Base-by-base conservation (phyloP, 305 asterid species). In the Fraxinus xanthoxyloides region DNA sequence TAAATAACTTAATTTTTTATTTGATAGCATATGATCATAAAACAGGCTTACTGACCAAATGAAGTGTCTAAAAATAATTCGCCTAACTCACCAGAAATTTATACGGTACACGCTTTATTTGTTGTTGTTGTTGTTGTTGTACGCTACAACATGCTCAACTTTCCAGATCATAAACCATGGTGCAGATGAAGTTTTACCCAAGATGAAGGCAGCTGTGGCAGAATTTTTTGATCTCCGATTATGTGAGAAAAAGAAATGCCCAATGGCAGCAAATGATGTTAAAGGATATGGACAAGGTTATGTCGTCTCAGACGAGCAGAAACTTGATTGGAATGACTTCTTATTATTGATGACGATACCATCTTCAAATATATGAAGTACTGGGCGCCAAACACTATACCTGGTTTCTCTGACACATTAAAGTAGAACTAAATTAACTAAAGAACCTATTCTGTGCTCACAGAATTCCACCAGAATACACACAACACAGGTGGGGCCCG, bases 211-310 rank as follows among this genome's bases (percentile, higher is more conserved):
- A 34, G 83, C 84, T 4, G 79, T 82, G 21, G 82, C 67, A 26
- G 51, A 51, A 1, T 90, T 90, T 77, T 88, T n/a, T n/a, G 86
- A 89, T 40, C 87, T 87, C 7, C 92, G 91, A 30, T 82, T 89
- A 78, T 74, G n/a, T 1, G 90, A 87, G 48, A 90, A 90, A 88
- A 85, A 80, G 81, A 89, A 86, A 51, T 82, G 81, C 51, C 86
- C 91, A 8, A 85, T 86, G 89, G 85, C 88, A 10, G 26, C 80
- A 72, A 84, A 86, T 56, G 92, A 87, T 48, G 10, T 89, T n/a
- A 87, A 86, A 65, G 92, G 91, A 77, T 90, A 89, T 13, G 93
- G 93, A 54, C 92, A 90, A 80, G 84, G 80, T 0, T 86, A 85
- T 26, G 87, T 87, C 0, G 81, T 82, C 59, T 86, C 90, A 1